Conservation (phyloP, 768 basidiomycete genomes). For the Dioszegia crocea region DNA sequence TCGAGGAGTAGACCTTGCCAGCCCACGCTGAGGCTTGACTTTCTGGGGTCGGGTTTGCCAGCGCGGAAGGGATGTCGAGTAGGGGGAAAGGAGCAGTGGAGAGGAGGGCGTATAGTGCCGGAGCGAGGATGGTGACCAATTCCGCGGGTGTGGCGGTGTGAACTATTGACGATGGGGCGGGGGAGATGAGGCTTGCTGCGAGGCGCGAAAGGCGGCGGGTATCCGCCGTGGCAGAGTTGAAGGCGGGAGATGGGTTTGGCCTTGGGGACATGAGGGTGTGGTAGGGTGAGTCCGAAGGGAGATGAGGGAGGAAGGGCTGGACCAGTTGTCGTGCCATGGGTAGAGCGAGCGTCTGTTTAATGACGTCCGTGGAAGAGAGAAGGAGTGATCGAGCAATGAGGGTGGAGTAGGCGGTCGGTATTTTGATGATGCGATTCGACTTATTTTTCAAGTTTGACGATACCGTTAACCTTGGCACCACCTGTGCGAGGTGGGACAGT, state of each 20-base stretch:
- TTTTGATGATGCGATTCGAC: slow-evolving; percentile 4
- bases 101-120: slow-evolving; percentile 14
- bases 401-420: background rate
- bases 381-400: slow-evolving; percentile 7
- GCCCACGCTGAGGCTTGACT: slow-evolving; percentile 28
- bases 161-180: background rate
- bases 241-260: background rate
- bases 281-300: slow-evolving; percentile 4
- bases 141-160: slow-evolving; percentile 24
- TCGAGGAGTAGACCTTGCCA: slow-evolving; percentile 37
- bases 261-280: background rate
- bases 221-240: background rate
- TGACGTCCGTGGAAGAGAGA: background rate
- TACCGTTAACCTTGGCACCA: slow-evolving; percentile 13
- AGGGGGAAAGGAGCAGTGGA: slow-evolving; percentile 19
- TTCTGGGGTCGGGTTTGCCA: slow-evolving; percentile 9
- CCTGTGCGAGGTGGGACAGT: slow-evolving; percentile 7
- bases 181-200: background rate
- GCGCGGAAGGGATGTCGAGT: slow-evolving; percentile 21
- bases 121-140: slow-evolving; percentile 25
- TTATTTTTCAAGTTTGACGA: background rate
- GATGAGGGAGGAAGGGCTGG: slow-evolving; percentile 5
- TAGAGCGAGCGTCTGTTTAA: background rate
- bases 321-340: slow-evolving; percentile 1
- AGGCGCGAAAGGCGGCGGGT: background rate